These are phyloP conservation scores for Dryadomyces quercivorus DNA, from an alignment of 2,329 filamentous ascomycete genomes.

Conservation along the genomic window DNA sequence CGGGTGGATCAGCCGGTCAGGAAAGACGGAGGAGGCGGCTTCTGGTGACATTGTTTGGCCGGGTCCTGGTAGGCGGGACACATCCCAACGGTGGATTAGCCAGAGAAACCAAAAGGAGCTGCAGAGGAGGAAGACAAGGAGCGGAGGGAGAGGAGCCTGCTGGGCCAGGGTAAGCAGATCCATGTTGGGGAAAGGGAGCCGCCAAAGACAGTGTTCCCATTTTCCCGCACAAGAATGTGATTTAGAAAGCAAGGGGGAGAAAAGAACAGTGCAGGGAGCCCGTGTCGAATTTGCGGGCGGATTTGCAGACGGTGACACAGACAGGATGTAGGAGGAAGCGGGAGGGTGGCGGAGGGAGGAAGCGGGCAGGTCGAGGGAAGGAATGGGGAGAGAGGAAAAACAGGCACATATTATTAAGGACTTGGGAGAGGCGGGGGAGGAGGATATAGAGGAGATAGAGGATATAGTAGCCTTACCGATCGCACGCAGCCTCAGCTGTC, in stretches of 20 bases:
- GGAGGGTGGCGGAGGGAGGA: neutral
- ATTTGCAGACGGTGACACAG: neutral
- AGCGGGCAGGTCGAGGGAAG: neutral
- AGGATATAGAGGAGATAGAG: no score
- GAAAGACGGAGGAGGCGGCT: slow-evolving; percentile 68
- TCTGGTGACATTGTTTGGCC: slow-evolving; percentile 53
- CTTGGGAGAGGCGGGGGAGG: neutral
- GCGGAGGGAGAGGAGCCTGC: neutral
- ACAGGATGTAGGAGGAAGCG: neutral
- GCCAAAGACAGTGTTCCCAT: neutral
- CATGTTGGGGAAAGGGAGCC: neutral
- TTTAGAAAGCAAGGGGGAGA: neutral
- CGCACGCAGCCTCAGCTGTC: slow-evolving; percentile 7
- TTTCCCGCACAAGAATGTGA: neutral
- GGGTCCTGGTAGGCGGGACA: slow-evolving; percentile 24
- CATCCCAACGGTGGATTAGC: slow-evolving; percentile 19
- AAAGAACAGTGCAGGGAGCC: neutral
- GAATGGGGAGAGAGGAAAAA: neutral
- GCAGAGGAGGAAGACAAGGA: neutral
- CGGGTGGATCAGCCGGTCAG: slow-evolving; percentile 84
- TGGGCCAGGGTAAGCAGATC: neutral
- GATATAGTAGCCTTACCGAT: slow-evolving; percentile 6
- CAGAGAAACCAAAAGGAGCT: slow-evolving; percentile 3
- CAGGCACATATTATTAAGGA: neutral
- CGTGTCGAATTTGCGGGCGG: neutral